Percentiles rank a stretch among this genome's conserved stretches.
phyloP scores from a whole-genome alignment of 805 yeast species.

The Kodamaea laetipori region DNA sequence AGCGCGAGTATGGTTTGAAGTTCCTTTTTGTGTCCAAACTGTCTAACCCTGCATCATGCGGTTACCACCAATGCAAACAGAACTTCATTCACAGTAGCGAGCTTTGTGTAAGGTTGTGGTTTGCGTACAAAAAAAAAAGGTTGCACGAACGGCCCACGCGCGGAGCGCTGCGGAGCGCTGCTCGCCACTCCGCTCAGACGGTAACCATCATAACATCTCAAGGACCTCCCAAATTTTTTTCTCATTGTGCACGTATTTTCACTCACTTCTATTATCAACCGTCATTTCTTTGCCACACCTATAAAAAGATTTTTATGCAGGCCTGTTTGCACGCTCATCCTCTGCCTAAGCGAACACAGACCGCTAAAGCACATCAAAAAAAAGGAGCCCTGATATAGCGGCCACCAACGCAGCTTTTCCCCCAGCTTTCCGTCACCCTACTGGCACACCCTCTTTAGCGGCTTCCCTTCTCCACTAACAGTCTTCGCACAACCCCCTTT shows the following conservation, averaged over 20 bases:
- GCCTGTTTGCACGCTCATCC: too few relatives aligned
- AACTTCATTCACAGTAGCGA: not conserved
- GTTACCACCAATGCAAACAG: not conserved
- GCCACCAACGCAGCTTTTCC: not conserved
- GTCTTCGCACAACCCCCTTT: constrained; percentile 7
- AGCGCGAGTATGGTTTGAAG: too few relatives aligned
- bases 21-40: constrained; percentile 1
- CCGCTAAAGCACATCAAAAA: too few relatives aligned
- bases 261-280: constrained; percentile 2
- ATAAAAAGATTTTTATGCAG: not conserved
- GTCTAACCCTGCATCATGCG: constrained; percentile 3
- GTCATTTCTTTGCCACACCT: not conserved
- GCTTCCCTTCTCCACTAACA: constrained; percentile 5
- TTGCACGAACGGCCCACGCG: too few relatives aligned
- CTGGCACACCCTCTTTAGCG: constrained; percentile 8
- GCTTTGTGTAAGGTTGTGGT: too few relatives aligned
- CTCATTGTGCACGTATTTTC: not conserved
- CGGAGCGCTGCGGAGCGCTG: too few relatives aligned
- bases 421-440: not conserved
- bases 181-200: too few relatives aligned
- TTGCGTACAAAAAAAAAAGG: too few relatives aligned
- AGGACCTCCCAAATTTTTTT: too few relatives aligned
- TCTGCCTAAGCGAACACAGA: not conserved
- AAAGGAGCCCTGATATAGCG: not conserved
- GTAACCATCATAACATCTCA: too few relatives aligned